phyloP scores from a whole-genome alignment of 140 eudicot species.

The Cichorium intybus region DNA sequence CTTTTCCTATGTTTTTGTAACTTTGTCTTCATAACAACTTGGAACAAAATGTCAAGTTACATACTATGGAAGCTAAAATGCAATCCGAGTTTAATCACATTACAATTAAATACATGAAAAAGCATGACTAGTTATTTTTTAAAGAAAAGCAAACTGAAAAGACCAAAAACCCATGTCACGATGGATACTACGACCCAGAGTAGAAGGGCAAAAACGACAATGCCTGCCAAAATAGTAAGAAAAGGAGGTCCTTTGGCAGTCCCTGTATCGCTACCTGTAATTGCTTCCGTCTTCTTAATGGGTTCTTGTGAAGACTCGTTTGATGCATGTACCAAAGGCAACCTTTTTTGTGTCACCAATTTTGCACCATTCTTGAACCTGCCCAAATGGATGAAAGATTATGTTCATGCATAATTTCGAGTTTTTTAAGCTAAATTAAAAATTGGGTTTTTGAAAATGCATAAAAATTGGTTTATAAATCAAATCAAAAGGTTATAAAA shows the following conservation, averaged over 20 bases:
- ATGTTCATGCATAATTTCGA: no score
- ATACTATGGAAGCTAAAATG: not conserved
- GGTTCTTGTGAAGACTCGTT: constrained; percentile 36
- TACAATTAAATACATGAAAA: constrained; percentile 18
- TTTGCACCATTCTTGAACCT: constrained; percentile 43
- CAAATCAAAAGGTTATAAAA: no score
- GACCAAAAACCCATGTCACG: constrained; percentile 58
- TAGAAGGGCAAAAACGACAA: constrained; percentile 38
- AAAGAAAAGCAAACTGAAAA: constrained; percentile 40
- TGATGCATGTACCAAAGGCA: constrained; percentile 30
- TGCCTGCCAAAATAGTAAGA: constrained; percentile 77
- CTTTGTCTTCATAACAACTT: constrained; percentile 12
- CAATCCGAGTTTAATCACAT: constrained; percentile 22
- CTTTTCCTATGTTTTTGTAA: no score
- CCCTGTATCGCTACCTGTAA: constrained; percentile 25
- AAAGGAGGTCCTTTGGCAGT: constrained; percentile 62
- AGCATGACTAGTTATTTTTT: constrained; percentile 35
- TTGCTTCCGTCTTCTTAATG: constrained; percentile 21
- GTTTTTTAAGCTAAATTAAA: no score
- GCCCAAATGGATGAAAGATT: constrained; percentile 6
- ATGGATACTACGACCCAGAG: constrained; percentile 61
- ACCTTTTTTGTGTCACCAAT: constrained; percentile 24
- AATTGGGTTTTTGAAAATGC: not conserved
- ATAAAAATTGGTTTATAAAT: no score
- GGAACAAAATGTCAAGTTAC: constrained; percentile 9